phyloP scores from a whole-genome alignment of 352 stramenopile species.

The Pythium grandisporangium region DNA sequence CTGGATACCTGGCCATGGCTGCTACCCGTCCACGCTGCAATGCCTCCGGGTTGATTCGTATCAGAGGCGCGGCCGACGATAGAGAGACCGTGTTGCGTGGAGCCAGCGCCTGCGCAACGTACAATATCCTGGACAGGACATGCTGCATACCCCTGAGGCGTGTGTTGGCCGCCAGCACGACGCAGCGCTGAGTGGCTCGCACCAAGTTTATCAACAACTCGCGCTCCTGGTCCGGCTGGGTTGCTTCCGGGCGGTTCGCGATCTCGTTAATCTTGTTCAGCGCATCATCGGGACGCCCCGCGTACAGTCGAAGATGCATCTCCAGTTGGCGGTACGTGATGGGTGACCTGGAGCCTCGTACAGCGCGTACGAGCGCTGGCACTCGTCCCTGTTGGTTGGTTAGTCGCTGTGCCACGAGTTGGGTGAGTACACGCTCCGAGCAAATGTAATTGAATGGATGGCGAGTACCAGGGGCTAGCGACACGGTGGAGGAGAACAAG shows the following conservation, averaged over 20 bases:
- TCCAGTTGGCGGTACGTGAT: constrained; percentile 71
- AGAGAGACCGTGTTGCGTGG: neutral
- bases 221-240: constrained; percentile 34
- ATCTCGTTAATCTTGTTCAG: constrained; percentile 45
- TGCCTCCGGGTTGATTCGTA: neutral
- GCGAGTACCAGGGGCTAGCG: constrained; percentile 22
- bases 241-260: constrained; percentile 32
- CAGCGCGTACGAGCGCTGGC: constrained; percentile 31
- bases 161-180: constrained; percentile 56
- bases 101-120: constrained; percentile 1
- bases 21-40: neutral
- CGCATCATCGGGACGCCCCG: constrained; percentile 57
- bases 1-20: constrained; percentile 11
- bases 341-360: constrained; percentile 37
- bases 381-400: constrained; percentile 68
- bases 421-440: constrained; percentile 29
- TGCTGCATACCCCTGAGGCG: constrained; percentile 31
- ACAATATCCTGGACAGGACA: constrained; percentile 32
- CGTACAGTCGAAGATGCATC: constrained; percentile 61
- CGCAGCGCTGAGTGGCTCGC: constrained; percentile 34
- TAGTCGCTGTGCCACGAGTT: constrained; percentile 48
- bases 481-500: constrained; percentile 15
- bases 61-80: neutral
- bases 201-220: constrained; percentile 28
- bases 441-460: constrained; percentile 58